These are phyloP conservation scores for Tolypocladium ovalisporum DNA, from an alignment of 2,329 filamentous ascomycete species.

Conservation along the genomic window DNA sequence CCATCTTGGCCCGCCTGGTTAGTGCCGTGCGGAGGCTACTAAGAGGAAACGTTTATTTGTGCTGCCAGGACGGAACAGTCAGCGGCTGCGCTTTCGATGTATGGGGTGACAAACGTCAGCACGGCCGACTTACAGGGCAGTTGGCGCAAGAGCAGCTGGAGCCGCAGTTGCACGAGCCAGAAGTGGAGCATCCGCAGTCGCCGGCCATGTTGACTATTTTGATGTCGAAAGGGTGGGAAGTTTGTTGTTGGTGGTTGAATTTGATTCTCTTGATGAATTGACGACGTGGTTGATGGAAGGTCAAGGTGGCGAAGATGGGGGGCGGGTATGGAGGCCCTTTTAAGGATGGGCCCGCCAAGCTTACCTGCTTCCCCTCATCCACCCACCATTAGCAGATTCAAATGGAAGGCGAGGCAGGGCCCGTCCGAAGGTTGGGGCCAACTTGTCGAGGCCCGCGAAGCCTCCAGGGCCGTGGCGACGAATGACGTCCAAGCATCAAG, in stretches of 20 bases:
- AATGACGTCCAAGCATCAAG: slow-evolving; percentile 1
- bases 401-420: not conserved
- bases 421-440: not conserved
- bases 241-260: not conserved
- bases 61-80: not conserved
- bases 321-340: not conserved
- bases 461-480: slow-evolving; percentile 3
- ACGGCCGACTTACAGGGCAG: slow-evolving; percentile 28
- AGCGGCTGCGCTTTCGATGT: not conserved
- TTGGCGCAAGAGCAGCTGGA: slow-evolving; percentile 27
- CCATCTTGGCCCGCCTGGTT: too few relatives aligned
- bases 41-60: slow-evolving; percentile 2
- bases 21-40: not conserved
- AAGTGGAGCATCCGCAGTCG: slow-evolving; percentile 29
- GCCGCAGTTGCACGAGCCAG: slow-evolving; percentile 31
- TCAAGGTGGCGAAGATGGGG: not conserved
- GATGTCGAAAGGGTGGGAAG: not conserved
- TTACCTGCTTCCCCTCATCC: not conserved
- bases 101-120: not conserved
- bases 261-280: slow-evolving; percentile 3
- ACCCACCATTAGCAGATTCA: not conserved
- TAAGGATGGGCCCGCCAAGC: not conserved
- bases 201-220: slow-evolving; percentile 24
- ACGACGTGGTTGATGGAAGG: not conserved
- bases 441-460: slow-evolving; percentile 1